phyloP scores from a whole-genome alignment of 768 basidiomycete genomes.

The Leccinellum luteum region DNA sequence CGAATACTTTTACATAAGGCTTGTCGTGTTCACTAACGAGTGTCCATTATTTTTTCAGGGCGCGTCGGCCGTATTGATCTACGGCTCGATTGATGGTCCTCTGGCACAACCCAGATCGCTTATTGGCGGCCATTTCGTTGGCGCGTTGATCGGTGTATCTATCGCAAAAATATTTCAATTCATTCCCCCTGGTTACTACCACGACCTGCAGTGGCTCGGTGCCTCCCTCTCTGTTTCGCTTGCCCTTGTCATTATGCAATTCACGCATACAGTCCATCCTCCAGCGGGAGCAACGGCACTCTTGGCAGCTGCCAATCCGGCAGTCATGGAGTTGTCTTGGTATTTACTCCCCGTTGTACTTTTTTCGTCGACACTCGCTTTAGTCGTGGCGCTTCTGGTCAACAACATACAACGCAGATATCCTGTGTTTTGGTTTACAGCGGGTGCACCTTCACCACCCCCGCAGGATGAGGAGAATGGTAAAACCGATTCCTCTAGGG shows the following conservation, averaged over 20 bases:
- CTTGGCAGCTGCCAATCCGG: slow-evolving; percentile 43
- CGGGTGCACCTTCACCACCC: not conserved
- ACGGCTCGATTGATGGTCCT: slow-evolving; percentile 51
- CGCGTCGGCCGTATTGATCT: slow-evolving; percentile 53
- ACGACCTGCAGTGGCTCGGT: slow-evolving; percentile 43
- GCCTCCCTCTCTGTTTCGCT: slow-evolving; percentile 39
- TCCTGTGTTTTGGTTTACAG: slow-evolving; percentile 44
- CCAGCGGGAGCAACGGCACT: slow-evolving; percentile 59
- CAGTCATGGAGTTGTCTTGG: slow-evolving; percentile 47
- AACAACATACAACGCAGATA: slow-evolving; percentile 53
- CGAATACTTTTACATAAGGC: not conserved
- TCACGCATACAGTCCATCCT: slow-evolving; percentile 52
- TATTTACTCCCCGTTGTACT: slow-evolving; percentile 53
- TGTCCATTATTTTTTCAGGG: slow-evolving; percentile 34
- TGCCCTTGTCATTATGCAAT: slow-evolving; percentile 48
- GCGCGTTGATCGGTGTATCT: slow-evolving; percentile 46
- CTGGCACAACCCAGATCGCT: slow-evolving; percentile 53
- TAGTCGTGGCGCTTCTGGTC: slow-evolving; percentile 44
- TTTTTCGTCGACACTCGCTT: slow-evolving; percentile 44
- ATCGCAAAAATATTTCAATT: slow-evolving; percentile 51
- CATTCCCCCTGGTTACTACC: slow-evolving; percentile 43
- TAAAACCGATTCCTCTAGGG: not conserved
- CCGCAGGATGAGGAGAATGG: not conserved
- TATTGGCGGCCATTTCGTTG: slow-evolving; percentile 40
- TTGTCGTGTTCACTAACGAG: not conserved